These are phyloP conservation scores for Prunus mongolica DNA, from an alignment of 306 rosid genomes.

Conservation along the genomic window DNA sequence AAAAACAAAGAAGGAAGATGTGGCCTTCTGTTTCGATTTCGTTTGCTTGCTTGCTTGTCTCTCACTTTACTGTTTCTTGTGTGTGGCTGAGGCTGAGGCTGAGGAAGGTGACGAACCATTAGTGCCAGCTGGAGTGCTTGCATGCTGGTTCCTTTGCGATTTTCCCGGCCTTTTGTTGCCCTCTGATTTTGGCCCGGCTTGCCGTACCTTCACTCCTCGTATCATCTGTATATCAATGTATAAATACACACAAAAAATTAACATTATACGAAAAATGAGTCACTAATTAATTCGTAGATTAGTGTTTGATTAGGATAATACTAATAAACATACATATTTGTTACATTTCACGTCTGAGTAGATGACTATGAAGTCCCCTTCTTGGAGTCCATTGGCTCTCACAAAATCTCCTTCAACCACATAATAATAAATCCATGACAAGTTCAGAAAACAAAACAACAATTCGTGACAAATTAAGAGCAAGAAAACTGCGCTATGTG, in stretches of 20 bases:
- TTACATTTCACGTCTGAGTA: constrained; percentile 86
- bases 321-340: constrained; percentile 58
- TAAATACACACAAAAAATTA: not conserved
- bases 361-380: constrained; percentile 95
- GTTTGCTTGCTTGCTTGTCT: not conserved
- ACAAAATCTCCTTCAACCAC: constrained; percentile 74
- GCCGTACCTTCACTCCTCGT: constrained; percentile 94
- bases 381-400: constrained; percentile 97
- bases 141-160: constrained; percentile 64
- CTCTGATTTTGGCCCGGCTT: constrained; percentile 65
- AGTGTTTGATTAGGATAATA: not conserved
- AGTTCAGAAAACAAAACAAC: not conserved
- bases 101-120: constrained; percentile 40
- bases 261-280: not conserved
- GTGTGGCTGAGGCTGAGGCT: not conserved
- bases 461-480: not conserved
- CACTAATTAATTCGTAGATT: not conserved
- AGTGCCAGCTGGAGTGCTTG: constrained; percentile 26
- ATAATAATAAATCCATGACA: not conserved
- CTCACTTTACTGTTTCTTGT: constrained; percentile 21
- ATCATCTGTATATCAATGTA: constrained; percentile 50
- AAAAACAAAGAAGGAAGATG: not conserved
- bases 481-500: not conserved
- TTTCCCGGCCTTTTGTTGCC: constrained; percentile 50
- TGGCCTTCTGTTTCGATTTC: not conserved